Base-by-base conservation (phyloP, 2,329 filamentous ascomycete species). In the Arthroderma sp. region DNA sequence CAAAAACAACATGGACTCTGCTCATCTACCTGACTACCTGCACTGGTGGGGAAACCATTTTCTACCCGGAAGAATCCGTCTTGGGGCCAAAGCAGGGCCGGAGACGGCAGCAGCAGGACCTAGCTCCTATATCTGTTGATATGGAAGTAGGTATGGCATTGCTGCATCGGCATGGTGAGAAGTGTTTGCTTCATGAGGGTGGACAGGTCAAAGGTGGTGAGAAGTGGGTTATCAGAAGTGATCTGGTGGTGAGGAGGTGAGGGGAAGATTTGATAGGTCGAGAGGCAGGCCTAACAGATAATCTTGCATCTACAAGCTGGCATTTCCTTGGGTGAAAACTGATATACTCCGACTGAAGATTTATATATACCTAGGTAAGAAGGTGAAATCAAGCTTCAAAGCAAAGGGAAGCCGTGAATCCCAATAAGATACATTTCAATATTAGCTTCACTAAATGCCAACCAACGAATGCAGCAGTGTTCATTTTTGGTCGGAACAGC, bases 151-250 rank as follows among this genome's bases (percentile, higher is more conserved):
- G 89, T 2, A 83, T 89, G 73, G 75, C 86, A 31, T 69, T 95
- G 29, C 68, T 95, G 48, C 89, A 95, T 64, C 84, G 84, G 51
- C 89, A 95, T 65, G 88, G 89, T 0, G 77, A 86, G 52, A 83
- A 89, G 50, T 95, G 89, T 65, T 75, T 95, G 68, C 66, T 95
- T 57, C 88, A 94, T 62, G 87, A 94, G 63, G 87, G 87, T 0
- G 74, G 77, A 46, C 80, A 93, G 59, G 87, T 94, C 0, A 73
- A 68, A 1, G 71, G 74, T 36, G 87, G 87, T 6, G 86, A 94
- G 66, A 94, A 94, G 64, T 94, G 87, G 87, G 80, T 94, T 48
- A 74, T 94, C 48, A 71, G 87, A 52, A 93, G 83, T 50, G 88
- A 94, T 68, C 64, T 94, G 36, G 65, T 69, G 30, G 66, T 70